Evolutionary conservation across 371 early-diverging fungal species (phyloP), one percentile per base, ranked within the genome.

Genomic region (Thermomucor indicae-seudaticae): DNA sequence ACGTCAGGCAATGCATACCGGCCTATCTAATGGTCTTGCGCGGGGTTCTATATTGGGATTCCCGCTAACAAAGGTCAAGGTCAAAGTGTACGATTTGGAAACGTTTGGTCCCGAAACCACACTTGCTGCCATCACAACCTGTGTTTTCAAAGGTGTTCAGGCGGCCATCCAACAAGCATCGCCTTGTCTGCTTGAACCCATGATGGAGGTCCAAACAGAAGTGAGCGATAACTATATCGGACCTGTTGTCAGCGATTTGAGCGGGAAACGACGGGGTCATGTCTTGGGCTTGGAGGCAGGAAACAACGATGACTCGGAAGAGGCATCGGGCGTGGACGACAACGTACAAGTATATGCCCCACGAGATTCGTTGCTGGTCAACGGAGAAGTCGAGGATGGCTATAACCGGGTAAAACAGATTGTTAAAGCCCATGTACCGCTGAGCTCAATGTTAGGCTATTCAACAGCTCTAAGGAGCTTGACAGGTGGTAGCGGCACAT

Each of bases 401-500:
- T 68, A 65, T 17, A n/a, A n/a, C n/a, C 61, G 73, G 37, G 64
- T 64, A 44, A 83, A 64, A 22, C 81, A 68, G 45, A 64, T 74
- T 6, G 75, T 82, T 31, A 81, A 73, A 11, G 90, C 93, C 0
- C 74, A 80, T 22, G 89, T 90, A 0, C 95, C 96, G 6, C 62
- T 97, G 25, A 81, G 88, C 49, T 78, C 86, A 0, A 80, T 96
- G 88, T 62, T 95, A 0, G 96, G 95, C 0, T 97, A 96, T 50
- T 81, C 93, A n/a, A 84, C 84, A 6, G 75, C 80, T 1, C 62
- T 97, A 58, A 75, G 97, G 37, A 88, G 90, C 20, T 62, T 94
- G 61, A 93, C 97, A 0, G 92, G 85, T 0, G 97, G 97, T 10
- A 83, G 85, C 7, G 92, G 80, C 6, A 69, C 81, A 8, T 90